Evolutionary conservation across 345 rosid genomes (phyloP).

Genomic region (Eutrema japonicum): DNA sequence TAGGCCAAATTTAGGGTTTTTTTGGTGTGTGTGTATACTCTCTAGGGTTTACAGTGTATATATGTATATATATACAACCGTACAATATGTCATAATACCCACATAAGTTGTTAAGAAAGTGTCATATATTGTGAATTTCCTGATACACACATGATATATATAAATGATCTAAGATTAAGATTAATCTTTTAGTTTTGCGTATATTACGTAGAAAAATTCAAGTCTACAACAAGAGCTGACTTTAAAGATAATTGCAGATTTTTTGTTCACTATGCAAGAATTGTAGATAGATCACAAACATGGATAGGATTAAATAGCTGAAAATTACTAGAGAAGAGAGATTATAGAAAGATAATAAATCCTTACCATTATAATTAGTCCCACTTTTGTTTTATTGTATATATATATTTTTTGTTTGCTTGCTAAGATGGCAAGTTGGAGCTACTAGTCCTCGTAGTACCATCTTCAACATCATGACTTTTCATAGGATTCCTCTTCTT

Average conservation of each 20-base stretch:
- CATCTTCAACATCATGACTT: conserved; percentile 38
- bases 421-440: conserved; percentile 45
- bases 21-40: background rate
- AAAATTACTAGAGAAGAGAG: background rate
- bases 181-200: too few relatives aligned
- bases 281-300: conserved; percentile 15
- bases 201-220: too few relatives aligned
- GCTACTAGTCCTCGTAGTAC: conserved; percentile 42
- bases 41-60: background rate
- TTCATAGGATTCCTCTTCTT: conserved; percentile 51
- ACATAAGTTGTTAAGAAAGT: too few relatives aligned
- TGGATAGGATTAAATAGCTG: background rate
- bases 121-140: background rate
- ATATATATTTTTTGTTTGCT: conserved; percentile 23
- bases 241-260: too few relatives aligned
- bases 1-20: too few relatives aligned
- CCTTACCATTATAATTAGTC: conserved; percentile 40
- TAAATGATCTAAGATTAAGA: background rate
- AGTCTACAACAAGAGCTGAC: too few relatives aligned
- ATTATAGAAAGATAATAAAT: background rate
- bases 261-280: too few relatives aligned
- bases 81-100: too few relatives aligned
- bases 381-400: conserved; percentile 36
- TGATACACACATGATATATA: background rate
- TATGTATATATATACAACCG: background rate